phyloP scores from a whole-genome alignment of 495 filamentous ascomycete species.

The Aspergillus indologenus region DNA sequence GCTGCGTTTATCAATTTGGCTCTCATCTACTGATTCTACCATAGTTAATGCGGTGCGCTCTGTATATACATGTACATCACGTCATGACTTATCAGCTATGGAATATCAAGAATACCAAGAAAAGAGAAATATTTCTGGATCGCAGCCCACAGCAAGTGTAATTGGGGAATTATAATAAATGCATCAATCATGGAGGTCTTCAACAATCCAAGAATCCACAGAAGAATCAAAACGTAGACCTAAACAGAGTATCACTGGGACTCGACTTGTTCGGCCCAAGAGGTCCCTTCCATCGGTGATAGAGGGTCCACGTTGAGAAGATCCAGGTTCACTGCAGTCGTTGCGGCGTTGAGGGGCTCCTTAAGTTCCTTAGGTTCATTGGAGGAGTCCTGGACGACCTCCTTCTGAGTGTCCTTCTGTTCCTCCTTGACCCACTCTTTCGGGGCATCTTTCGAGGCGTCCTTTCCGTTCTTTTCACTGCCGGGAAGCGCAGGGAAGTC shows the following conservation, averaged over 20 bases:
- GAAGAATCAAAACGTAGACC: no score
- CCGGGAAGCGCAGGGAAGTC: conserved; percentile 47
- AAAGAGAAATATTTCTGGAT: background rate
- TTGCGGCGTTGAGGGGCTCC: background rate
- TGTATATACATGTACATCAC: background rate
- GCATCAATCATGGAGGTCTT: conserved; percentile 7
- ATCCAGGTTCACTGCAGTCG: conserved; percentile 4
- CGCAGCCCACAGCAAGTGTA: background rate
- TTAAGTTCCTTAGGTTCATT: background rate
- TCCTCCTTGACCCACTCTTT: background rate
- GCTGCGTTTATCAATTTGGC: no score
- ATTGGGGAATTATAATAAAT: conserved; percentile 11
- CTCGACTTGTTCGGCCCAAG: conserved; percentile 35
- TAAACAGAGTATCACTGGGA: background rate
- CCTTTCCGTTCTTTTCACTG: conserved; percentile 23
- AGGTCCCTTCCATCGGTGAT: conserved; percentile 24
- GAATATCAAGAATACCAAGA: background rate
- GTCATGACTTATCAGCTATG: background rate
- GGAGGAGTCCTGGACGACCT: background rate
- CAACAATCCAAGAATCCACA: background rate
- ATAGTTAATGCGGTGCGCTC: no score
- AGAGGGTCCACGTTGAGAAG: conserved; percentile 14
- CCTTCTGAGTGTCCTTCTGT: background rate
- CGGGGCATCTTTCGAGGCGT: conserved; percentile 1
- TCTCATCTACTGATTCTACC: no score